Percentiles rank a stretch among this genome's conserved stretches.
phyloP scores from a whole-genome alignment of 192 early-diverging fungal species.

The Phycomyces nitens region DNA sequence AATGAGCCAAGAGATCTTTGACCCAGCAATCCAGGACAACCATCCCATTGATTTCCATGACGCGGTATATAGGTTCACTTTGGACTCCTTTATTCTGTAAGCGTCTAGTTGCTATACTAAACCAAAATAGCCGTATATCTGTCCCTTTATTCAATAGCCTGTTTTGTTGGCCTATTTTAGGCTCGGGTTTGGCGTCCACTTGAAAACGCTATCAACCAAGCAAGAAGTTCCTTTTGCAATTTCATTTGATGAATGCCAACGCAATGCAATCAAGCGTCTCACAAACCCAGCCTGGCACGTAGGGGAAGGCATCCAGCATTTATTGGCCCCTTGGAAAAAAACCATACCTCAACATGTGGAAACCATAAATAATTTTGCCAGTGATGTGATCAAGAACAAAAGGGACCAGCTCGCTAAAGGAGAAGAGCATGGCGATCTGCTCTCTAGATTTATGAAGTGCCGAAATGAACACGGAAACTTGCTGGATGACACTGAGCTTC shows the following conservation, averaged over 20 bases:
- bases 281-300: conserved; percentile 22
- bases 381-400: conserved; percentile 23
- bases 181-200: conserved; percentile 47
- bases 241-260: conserved; percentile 51
- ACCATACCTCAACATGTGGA: conserved; percentile 25
- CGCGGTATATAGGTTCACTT: conserved; percentile 45
- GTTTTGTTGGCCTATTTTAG: no score
- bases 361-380: conserved; percentile 24
- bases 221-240: conserved; percentile 44
- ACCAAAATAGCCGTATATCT: no score
- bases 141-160: no score
- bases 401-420: conserved; percentile 20
- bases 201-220: conserved; percentile 34
- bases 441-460: conserved; percentile 33
- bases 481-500: conserved; percentile 27
- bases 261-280: conserved; percentile 25
- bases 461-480: conserved; percentile 23
- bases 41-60: conserved; percentile 41
- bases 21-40: conserved; percentile 30
- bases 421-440: conserved; percentile 17
- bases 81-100: conserved; percentile 50
- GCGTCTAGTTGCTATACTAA: conserved; percentile 9
- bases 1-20: conserved; percentile 27
- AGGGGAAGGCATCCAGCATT: neutral
- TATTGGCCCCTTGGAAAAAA: conserved; percentile 18